phyloP scores from a whole-genome alignment of 805 yeast species.

The Saccharomycopsis selenospora region DNA sequence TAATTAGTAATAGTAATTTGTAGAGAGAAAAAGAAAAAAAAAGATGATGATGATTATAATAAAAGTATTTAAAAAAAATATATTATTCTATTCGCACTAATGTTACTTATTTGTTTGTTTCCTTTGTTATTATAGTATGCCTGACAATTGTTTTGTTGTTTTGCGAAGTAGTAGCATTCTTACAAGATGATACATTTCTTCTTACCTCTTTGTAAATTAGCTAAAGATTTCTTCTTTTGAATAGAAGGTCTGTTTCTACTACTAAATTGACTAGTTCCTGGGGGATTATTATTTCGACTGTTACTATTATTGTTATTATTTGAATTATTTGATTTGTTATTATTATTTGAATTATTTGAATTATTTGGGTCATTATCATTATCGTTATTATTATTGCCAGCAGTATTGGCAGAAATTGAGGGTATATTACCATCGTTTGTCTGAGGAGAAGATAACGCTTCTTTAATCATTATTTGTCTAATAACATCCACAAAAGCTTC shows the following conservation, averaged over 20 bases:
- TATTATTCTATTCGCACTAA: neutral
- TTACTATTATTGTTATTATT: neutral
- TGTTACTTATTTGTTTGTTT: too few species aligned
- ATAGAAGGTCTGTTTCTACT: constrained; percentile 1
- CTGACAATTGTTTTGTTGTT: too few species aligned
- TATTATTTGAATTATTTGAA: neutral
- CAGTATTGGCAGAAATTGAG: neutral
- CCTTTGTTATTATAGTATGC: too few species aligned
- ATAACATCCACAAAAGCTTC: constrained; percentile 86
- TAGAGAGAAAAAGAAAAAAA: neutral
- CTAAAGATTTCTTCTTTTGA: constrained; percentile 19
- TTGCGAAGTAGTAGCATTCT: too few species aligned
- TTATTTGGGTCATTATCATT: constrained; percentile 1
- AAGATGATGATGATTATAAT: neutral
- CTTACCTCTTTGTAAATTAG: constrained; percentile 14
- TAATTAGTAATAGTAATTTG: too few species aligned
- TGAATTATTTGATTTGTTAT: neutral
- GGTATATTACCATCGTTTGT: constrained; percentile 5
- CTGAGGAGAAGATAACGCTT: constrained; percentile 27
- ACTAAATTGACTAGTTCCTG: neutral
- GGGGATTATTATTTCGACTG: neutral
- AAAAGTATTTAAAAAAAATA: neutral
- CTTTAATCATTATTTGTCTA: constrained; percentile 80
- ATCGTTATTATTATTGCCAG: constrained; percentile 3
- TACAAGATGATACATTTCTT: constrained; percentile 20